Evolutionary conservation across 2,329 filamentous ascomycete species (phyloP).

Genomic region (Chaetomiaceae sp.): DNA sequence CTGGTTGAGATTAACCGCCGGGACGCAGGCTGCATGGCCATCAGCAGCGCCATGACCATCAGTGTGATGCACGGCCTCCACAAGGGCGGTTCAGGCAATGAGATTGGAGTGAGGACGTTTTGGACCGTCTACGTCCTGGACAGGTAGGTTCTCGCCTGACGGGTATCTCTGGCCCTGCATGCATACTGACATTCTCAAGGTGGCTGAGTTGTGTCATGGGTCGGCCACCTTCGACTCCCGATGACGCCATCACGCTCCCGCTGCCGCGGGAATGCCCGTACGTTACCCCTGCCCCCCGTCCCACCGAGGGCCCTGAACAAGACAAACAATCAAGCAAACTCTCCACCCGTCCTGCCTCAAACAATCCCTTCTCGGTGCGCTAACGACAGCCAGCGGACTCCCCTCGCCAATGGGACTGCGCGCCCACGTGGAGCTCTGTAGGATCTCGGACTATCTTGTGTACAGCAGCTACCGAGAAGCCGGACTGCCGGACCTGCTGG

Average conservation of each 20-base stretch:
- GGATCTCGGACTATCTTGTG: conserved; percentile 45
- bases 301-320: too few relatives aligned
- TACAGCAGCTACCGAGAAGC: conserved; percentile 40
- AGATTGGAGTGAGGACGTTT: conserved; percentile 43
- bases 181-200: conserved; percentile 18
- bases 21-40: conserved; percentile 45
- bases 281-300: conserved; percentile 22
- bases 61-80: conserved; percentile 46
- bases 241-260: conserved; percentile 43
- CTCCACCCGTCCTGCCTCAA: too few relatives aligned
- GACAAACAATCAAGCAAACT: too few relatives aligned
- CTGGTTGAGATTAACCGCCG: conserved; percentile 45
- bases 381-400: conserved; percentile 33
- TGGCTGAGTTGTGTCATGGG: conserved; percentile 46
- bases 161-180: neutral
- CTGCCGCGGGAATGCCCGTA: conserved; percentile 39
- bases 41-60: conserved; percentile 44
- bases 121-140: conserved; percentile 51
- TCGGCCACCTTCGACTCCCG: conserved; percentile 41
- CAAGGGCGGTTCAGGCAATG: conserved; percentile 38
- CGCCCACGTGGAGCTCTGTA: conserved; percentile 43
- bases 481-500: conserved; percentile 14
- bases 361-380: conserved; percentile 4
- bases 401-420: conserved; percentile 41
- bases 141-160: conserved; percentile 30